phyloP scores from a whole-genome alignment of 1,284 basidiomycete species.

The Ustilago trichophora region DNA sequence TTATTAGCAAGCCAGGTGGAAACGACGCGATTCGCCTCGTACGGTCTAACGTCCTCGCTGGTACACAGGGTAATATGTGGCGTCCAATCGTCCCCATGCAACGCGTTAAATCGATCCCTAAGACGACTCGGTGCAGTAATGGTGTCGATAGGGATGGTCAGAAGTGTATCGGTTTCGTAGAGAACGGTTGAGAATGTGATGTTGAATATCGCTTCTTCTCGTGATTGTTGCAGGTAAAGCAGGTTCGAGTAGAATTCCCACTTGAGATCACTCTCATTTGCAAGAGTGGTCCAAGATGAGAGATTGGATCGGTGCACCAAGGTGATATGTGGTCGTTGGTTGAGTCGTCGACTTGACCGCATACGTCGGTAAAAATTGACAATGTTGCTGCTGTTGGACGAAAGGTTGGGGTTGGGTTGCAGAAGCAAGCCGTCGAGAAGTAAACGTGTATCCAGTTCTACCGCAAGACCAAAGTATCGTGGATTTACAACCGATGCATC shows the following conservation, averaged over 20 bases:
- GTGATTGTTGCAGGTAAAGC: too few relatives aligned
- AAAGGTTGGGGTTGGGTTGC: too few relatives aligned
- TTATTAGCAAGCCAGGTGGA: slow-evolving; percentile 1
- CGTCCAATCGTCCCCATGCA: too few relatives aligned
- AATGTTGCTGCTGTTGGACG: too few relatives aligned
- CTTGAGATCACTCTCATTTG: slow-evolving; percentile 1
- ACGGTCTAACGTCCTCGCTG: slow-evolving; percentile 72
- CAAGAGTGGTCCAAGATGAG: too few relatives aligned
- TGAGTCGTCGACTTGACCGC: slow-evolving; percentile 70
- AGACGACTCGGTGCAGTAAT: too few relatives aligned
- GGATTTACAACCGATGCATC: too few relatives aligned
- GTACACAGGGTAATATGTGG: slow-evolving; percentile 93
- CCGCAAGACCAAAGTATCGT: slow-evolving; percentile 57
- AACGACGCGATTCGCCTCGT: slow-evolving; percentile 78
- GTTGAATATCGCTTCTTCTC: slow-evolving; percentile 7
- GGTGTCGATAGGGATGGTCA: slow-evolving; percentile 12
- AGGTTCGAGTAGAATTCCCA: slow-evolving; percentile 27
- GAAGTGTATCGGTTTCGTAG: slow-evolving; percentile 5
- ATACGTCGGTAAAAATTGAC: slow-evolving; percentile 26
- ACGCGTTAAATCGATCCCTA: too few relatives aligned
- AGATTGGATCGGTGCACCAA: slow-evolving; percentile 73
- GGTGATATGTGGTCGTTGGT: slow-evolving; percentile 80
- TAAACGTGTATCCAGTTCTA: slow-evolving; percentile 34
- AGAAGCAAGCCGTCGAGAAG: slow-evolving; percentile 14
- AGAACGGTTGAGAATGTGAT: slow-evolving; percentile 9